Conservation (phyloP, 805 yeast genomes). For the Jamesozyma spencerorum region DNA sequence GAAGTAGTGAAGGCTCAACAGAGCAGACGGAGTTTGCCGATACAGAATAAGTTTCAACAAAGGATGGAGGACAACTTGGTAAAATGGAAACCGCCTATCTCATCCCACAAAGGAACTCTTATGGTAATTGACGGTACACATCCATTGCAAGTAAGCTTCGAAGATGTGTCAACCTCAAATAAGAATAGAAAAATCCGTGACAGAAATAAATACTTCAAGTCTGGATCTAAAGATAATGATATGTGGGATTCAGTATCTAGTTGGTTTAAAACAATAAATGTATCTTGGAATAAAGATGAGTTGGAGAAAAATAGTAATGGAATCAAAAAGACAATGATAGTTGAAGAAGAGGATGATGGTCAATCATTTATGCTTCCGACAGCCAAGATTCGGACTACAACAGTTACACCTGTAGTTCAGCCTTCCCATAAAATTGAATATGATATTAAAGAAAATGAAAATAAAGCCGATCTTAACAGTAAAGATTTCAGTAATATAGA, state of each 20-base stretch:
- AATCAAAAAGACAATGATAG: not conserved
- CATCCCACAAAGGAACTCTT: conserved; percentile 19
- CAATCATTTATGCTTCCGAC: conserved; percentile 2
- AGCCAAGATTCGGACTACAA: not conserved
- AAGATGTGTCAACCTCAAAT: not conserved
- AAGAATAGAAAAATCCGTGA: not conserved
- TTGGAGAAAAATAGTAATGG: not conserved
- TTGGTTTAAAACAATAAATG: not conserved
- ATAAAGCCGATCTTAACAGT: not conserved
- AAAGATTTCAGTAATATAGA: not conserved
- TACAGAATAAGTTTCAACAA: conserved; percentile 12
- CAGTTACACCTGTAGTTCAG: conserved; percentile 2
- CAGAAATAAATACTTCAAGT: not conserved
- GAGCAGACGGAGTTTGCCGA: conserved; percentile 11
- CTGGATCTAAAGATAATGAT: not conserved
- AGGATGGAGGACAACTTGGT: conserved; percentile 24
- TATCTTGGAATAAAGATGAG: not conserved
- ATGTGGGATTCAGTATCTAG: not conserved
- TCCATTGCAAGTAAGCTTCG: conserved; percentile 19
- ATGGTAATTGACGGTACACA: conserved; percentile 22
- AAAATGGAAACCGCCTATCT: conserved; percentile 23
- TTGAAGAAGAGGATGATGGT: not conserved
- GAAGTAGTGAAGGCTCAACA: conserved; percentile 24
- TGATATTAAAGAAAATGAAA: not conserved
- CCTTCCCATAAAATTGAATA: not conserved